These are phyloP conservation scores for Eucalyptus dawsonii DNA, from an alignment of 345 rosid genomes.

Conservation along the genomic window DNA sequence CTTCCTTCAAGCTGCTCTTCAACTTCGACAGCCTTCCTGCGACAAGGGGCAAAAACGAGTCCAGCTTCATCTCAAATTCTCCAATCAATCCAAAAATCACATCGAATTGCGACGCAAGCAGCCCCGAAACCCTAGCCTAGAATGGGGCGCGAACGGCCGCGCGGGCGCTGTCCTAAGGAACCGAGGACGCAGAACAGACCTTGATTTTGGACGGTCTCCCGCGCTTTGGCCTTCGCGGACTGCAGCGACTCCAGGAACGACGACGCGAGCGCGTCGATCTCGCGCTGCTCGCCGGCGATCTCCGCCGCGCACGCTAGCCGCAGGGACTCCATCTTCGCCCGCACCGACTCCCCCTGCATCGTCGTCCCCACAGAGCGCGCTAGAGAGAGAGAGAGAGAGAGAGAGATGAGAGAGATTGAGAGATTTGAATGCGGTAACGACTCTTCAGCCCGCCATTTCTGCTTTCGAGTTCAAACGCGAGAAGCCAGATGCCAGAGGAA, in stretches of 20 bases:
- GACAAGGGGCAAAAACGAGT: background rate
- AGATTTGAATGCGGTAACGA: background rate
- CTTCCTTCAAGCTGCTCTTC: constrained; percentile 57
- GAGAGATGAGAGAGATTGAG: background rate
- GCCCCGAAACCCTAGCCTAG: background rate
- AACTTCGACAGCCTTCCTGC: constrained; percentile 41
- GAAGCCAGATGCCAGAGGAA: background rate
- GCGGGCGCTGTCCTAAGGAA: background rate
- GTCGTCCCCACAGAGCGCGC: background rate
- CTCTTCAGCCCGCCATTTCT: background rate
- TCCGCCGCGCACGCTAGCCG: constrained; percentile 28
- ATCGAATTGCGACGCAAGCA: background rate
- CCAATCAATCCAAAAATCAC: background rate
- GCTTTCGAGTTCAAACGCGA: background rate
- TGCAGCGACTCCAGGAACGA: constrained; percentile 31
- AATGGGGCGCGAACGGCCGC: background rate
- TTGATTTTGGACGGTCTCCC: constrained; percentile 34
- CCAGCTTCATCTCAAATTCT: background rate
- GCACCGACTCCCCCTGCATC: constrained; percentile 12
- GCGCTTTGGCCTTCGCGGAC: constrained; percentile 30
- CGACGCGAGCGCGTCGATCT: constrained; percentile 34
- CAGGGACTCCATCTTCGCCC: constrained; percentile 42
- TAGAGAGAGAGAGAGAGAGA: background rate
- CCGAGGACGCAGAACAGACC: constrained; percentile 10
- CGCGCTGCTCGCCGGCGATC: constrained; percentile 17